phyloP scores from a whole-genome alignment of 345 rosid species.

The Syzygium aqueum region DNA sequence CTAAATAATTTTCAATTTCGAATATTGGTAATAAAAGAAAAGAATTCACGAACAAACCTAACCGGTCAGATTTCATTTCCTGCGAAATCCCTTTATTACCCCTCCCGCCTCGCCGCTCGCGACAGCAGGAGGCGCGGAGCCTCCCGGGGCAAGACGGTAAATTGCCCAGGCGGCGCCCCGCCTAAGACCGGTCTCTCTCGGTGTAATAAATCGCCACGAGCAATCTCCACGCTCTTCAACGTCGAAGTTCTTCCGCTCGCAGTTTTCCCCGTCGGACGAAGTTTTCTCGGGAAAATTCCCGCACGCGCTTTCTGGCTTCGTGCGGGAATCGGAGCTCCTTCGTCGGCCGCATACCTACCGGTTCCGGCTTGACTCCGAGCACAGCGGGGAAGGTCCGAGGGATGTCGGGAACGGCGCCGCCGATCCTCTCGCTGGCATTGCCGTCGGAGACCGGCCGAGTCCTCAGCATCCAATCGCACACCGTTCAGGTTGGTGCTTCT shows the following conservation, averaged over 20 bases:
- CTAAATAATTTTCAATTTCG: background rate
- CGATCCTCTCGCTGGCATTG: conserved; percentile 79
- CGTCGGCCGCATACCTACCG: background rate
- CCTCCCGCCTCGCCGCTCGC: background rate
- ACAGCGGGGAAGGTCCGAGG: background rate
- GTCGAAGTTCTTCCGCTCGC: background rate
- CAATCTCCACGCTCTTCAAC: background rate
- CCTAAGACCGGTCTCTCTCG: background rate
- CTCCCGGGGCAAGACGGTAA: background rate
- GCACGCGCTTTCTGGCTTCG: background rate
- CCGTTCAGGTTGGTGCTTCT: conserved; percentile 62
- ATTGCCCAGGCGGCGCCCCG: background rate
- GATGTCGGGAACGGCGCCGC: conserved; percentile 57
- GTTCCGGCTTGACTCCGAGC: background rate
- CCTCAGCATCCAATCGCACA: conserved; percentile 95
- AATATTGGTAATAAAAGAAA: background rate
- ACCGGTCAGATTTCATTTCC: background rate
- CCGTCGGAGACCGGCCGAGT: conserved; percentile 96
- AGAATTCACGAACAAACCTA: background rate
- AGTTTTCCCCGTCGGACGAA: background rate
- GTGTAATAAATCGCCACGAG: background rate
- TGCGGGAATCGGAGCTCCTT: background rate
- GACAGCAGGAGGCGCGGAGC: background rate
- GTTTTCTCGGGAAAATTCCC: background rate
- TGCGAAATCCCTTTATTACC: background rate